phyloP scores from a whole-genome alignment of 1,284 basidiomycete genomes.

The Ceratobasidium sp. region DNA sequence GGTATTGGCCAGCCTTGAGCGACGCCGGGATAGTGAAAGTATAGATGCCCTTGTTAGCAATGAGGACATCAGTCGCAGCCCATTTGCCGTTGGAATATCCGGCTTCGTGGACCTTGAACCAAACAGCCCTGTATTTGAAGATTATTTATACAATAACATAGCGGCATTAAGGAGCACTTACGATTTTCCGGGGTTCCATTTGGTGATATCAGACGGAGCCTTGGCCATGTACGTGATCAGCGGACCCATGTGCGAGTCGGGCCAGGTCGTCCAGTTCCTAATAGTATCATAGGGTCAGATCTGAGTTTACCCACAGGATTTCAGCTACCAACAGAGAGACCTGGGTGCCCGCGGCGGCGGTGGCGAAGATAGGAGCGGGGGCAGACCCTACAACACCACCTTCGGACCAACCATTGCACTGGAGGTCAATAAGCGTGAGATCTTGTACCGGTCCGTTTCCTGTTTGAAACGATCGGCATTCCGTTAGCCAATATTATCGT shows the following conservation, averaged over 20 bases:
- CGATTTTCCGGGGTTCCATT: slow-evolving; percentile 62
- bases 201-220: slow-evolving; percentile 61
- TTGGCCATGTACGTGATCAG: slow-evolving; percentile 66
- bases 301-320: not conserved
- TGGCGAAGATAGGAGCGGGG: slow-evolving; percentile 64
- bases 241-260: slow-evolving; percentile 56
- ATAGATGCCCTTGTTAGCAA: slow-evolving; percentile 61
- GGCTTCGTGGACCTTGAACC: slow-evolving; percentile 65
- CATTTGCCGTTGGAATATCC: slow-evolving; percentile 63
- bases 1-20: slow-evolving; percentile 64
- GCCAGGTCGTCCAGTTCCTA: slow-evolving; percentile 67
- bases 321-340: slow-evolving; percentile 54
- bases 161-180: slow-evolving; percentile 52
- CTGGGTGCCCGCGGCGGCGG: slow-evolving; percentile 62
- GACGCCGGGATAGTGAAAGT: slow-evolving; percentile 64
- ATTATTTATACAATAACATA: not conserved
- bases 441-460: slow-evolving; percentile 40
- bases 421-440: slow-evolving; percentile 28
- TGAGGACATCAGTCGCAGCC: slow-evolving; percentile 61
- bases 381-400: slow-evolving; percentile 60
- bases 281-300: not conserved
- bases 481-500: not conserved
- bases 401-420: slow-evolving; percentile 54
- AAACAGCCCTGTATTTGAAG: slow-evolving; percentile 57
- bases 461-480: not conserved